phyloP scores from a whole-genome alignment of 2,329 filamentous ascomycete species.

The Epichloe typhina region DNA sequence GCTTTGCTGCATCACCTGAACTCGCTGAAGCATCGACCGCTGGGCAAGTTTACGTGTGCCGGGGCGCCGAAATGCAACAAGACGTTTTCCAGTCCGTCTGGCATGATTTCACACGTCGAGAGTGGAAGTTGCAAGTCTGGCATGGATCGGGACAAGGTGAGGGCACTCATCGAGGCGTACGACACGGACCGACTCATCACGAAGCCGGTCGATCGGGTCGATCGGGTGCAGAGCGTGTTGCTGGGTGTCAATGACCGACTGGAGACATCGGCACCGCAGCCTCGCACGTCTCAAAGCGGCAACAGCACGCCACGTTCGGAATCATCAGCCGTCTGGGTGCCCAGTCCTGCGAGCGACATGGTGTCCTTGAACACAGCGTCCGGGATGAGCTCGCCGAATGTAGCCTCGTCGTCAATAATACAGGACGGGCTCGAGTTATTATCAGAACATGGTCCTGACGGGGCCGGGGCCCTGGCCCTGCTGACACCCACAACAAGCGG shows the following conservation, averaged over 20 bases:
- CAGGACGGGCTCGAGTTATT: too few relatives aligned
- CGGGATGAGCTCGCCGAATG: background rate
- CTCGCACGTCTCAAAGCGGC: background rate
- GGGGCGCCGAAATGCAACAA: slow-evolving; percentile 3
- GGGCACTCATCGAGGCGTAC: slow-evolving; percentile 2
- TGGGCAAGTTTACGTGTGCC: slow-evolving; percentile 6
- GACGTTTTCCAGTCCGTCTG: slow-evolving; percentile 7
- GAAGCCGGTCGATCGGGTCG: background rate
- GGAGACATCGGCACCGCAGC: background rate
- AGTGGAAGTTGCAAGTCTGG: slow-evolving; percentile 8
- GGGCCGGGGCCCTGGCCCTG: background rate
- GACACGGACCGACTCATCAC: slow-evolving; percentile 6
- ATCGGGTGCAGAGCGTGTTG: background rate
- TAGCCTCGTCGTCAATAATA: background rate
- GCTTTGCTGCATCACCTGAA: slow-evolving; percentile 2
- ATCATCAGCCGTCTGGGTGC: background rate
- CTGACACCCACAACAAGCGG: background rate
- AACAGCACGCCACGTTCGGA: background rate
- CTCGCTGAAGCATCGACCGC: slow-evolving; percentile 5
- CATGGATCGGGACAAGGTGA: slow-evolving; percentile 4
- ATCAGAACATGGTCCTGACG: too few relatives aligned
- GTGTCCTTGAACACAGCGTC: background rate
- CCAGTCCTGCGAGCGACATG: background rate
- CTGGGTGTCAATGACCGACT: background rate
- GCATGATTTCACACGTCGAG: slow-evolving; percentile 8